Percentiles rank a stretch among this genome's conserved stretches.
Conservation (phyloP, 1,139 yeast species). For the Magnusiomyces suaveolens region DNA sequence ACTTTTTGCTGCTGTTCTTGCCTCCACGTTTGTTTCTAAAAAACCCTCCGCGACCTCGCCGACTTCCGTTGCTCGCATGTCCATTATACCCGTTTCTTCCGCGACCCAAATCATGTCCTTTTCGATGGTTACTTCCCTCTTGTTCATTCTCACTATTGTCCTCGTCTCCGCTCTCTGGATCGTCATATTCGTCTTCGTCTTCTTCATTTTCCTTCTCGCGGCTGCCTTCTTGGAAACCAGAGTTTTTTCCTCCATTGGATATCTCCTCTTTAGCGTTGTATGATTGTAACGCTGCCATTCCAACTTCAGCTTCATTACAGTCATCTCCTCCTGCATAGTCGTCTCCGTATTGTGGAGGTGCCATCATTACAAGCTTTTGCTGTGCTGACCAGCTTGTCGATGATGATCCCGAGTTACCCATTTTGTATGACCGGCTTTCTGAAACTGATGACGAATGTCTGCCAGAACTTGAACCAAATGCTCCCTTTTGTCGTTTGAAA, state of each 20-base stretch:
- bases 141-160: conserved; percentile 6
- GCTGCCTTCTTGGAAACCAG: neutral
- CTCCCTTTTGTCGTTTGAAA: neutral
- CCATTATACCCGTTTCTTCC: neutral
- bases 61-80: neutral
- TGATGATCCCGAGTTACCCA: neutral
- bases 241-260: neutral
- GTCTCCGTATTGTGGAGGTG: conserved; percentile 5
- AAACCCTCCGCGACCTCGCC: neutral
- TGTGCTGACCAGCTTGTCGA: neutral
- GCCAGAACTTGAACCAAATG: neutral
- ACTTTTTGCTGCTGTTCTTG: neutral
- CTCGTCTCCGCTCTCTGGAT: conserved; percentile 11
- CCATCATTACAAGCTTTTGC: conserved; percentile 11
- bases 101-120: no score
- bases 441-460: neutral
- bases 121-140: neutral
- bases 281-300: conserved; percentile 8
- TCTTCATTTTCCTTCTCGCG: neutral
- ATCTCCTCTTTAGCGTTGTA: neutral
- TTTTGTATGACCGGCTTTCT: neutral
- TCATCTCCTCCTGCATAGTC: conserved; percentile 8
- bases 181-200: conserved; percentile 16
- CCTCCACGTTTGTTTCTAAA: neutral
- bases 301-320: conserved; percentile 14